Base-by-base conservation (phyloP, 2,329 filamentous ascomycete genomes). In the Simplicillium sp. region DNA sequence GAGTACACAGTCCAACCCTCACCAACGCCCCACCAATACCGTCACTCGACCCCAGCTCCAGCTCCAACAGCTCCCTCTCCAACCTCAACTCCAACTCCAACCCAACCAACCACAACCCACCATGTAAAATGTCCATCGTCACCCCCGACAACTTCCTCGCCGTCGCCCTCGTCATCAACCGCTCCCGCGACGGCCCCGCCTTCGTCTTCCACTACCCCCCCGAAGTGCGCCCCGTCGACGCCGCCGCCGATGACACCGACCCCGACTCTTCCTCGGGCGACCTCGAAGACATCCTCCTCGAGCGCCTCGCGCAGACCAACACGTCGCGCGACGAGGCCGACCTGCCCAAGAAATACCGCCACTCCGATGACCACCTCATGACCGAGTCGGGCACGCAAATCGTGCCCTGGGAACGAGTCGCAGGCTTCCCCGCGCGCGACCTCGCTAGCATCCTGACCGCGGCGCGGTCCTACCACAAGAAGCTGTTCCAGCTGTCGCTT, bases 161-260 rank as follows among this genome's bases (percentile, higher is more conserved):
- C 34, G 77, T 90, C 43, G 77, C 86, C 39, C 74, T 90, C 32
- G 77, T 88, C 49, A 78, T 86, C 52, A 78, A 78, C 53, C 76
- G 84, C 48, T 85, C 84, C 29, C 79, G 83, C 48, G 83, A 86
- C 51, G 87, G 87, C 13, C 84, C 87, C 20, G 78, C 80, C 48
- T 83, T 92, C 52, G 83, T 92, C 52, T 94, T 89, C 60, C 86
- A 94, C 61, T 92, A 92, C 54, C 87, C 87, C n/a, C 73, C 80
- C n/a, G 59, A 66, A 36, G 68, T 76, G 34, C 56, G 59, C 45
- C 60, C 54, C 37, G 57, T 47, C 38, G 55, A 58, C 53, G n/a
- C 44, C 13, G 15, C 6, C 53, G 49, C 59, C 13, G 59, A 61
- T 20, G 56, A 58, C n/a, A 49, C 57, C 5, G 55, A 54, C 13